Conservation (phyloP, 257 asterid species). For the Solanum stenotomum region DNA sequence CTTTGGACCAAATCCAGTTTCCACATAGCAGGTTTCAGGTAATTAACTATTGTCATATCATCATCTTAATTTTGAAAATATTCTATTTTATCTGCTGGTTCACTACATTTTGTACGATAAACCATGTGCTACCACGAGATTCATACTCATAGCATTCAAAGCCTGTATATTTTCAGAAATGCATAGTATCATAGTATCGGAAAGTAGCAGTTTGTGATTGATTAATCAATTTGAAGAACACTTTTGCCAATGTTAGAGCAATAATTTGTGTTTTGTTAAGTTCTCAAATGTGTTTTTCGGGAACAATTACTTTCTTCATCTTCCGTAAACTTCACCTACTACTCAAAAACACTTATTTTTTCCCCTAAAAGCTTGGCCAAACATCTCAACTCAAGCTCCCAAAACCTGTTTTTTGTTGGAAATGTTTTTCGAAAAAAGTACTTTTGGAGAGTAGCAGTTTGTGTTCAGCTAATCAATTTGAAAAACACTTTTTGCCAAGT, state of each 20-base stretch:
- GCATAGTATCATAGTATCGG: neutral
- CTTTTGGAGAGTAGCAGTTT: neutral
- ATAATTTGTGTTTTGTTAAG: neutral
- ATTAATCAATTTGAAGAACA: neutral
- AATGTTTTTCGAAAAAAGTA: neutral
- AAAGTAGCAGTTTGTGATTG: neutral
- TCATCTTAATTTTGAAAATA: neutral
- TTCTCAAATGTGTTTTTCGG: neutral
- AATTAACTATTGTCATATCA: slow-evolving; percentile 4
- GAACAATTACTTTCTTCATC: neutral
- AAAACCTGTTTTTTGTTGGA: neutral
- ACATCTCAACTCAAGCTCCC: neutral
- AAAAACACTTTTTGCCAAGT: neutral
- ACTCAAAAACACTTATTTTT: neutral
- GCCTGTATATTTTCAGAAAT: neutral
- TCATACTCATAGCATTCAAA: neutral
- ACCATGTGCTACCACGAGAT: slow-evolving; percentile 6
- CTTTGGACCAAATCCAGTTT: slow-evolving; percentile 2
- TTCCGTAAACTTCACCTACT: neutral
- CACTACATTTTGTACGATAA: neutral
- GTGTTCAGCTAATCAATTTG: neutral
- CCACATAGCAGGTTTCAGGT: slow-evolving; percentile 37
- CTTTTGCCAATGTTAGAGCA: neutral
- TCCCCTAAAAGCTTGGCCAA: neutral
- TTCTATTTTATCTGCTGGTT: neutral